phyloP scores from a whole-genome alignment of 2,329 filamentous ascomycete genomes.

The Clonostachys solani region DNA sequence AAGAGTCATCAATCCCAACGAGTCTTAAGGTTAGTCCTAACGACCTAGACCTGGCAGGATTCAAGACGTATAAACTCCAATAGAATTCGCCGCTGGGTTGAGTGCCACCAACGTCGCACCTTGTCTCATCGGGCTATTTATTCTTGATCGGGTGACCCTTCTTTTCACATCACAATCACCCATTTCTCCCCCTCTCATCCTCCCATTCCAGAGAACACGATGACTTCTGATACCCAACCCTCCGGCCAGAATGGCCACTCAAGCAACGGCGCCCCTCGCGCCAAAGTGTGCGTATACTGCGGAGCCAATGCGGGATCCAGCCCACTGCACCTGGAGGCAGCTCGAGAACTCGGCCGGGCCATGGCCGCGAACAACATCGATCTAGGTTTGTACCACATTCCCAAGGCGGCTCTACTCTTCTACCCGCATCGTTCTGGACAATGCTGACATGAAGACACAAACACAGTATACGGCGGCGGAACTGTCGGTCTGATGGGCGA shows the following conservation, averaged over 20 bases:
- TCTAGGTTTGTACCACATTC: slow-evolving; percentile 47
- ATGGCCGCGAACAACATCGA: slow-evolving; percentile 75
- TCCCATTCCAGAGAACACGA: slow-evolving; percentile 3
- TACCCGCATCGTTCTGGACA: neutral
- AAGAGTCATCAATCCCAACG: too few relatives aligned
- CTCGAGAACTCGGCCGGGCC: slow-evolving; percentile 66
- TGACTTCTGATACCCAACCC: slow-evolving; percentile 9
- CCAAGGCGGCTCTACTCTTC: neutral
- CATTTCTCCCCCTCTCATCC: too few relatives aligned
- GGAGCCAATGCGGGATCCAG: slow-evolving; percentile 72
- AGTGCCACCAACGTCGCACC: too few relatives aligned
- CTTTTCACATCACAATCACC: too few relatives aligned
- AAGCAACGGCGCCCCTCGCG: slow-evolving; percentile 22
- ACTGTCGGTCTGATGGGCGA: slow-evolving; percentile 96
- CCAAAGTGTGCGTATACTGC: slow-evolving; percentile 92
- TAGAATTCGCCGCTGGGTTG: too few relatives aligned
- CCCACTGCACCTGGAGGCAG: slow-evolving; percentile 72
- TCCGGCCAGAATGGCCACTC: slow-evolving; percentile 14
- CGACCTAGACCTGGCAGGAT: too few relatives aligned
- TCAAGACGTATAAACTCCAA: too few relatives aligned
- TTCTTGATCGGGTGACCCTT: too few relatives aligned
- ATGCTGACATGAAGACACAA: neutral
- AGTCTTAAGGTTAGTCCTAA: too few relatives aligned
- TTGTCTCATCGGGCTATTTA: too few relatives aligned
- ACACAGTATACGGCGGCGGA: slow-evolving; percentile 83